Conservation (phyloP, 148 eudicot genomes). For the Diospyros lotus region DNA sequence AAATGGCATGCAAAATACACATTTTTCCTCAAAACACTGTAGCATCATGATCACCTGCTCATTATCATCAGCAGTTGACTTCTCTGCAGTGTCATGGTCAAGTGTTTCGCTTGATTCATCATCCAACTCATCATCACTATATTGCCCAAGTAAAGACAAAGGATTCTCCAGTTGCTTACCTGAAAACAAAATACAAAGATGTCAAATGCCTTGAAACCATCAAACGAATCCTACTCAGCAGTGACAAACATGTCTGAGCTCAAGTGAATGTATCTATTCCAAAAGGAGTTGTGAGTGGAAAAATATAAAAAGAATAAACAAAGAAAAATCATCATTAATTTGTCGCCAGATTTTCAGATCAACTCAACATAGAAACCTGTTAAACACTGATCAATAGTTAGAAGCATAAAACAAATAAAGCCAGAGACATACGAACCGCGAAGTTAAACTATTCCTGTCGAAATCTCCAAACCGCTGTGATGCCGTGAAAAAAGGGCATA, state of each 20-base stretch:
- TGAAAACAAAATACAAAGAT: conserved; percentile 33
- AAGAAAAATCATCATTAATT: conserved; percentile 16
- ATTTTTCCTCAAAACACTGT: background rate
- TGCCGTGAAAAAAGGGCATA: conserved; percentile 57
- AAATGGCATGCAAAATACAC: too few relatives aligned
- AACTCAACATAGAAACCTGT: conserved; percentile 53
- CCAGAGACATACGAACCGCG: conserved; percentile 94
- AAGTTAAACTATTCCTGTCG: conserved; percentile 37
- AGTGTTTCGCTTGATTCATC: conserved; percentile 47
- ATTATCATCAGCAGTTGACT: conserved; percentile 22
- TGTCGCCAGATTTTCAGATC: conserved; percentile 7
- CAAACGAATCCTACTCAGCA: conserved; percentile 14
- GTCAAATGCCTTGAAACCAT: conserved; percentile 26
- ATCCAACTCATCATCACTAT: conserved; percentile 91
- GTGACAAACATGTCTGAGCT: conserved; percentile 6
- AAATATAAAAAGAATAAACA: background rate
- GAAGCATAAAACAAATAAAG: conserved; percentile 64
- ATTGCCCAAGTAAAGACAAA: conserved; percentile 81
- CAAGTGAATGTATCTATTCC: conserved; percentile 7
- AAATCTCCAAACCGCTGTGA: conserved; percentile 56
- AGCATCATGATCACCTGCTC: conserved; percentile 45
- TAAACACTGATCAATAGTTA: conserved; percentile 42
- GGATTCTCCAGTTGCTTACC: conserved; percentile 74
- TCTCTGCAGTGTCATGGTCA: conserved; percentile 21
- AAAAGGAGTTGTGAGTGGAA: background rate